Conservation (phyloP, 2,329 filamentous ascomycete genomes). For the Exophiala oligosperma region DNA sequence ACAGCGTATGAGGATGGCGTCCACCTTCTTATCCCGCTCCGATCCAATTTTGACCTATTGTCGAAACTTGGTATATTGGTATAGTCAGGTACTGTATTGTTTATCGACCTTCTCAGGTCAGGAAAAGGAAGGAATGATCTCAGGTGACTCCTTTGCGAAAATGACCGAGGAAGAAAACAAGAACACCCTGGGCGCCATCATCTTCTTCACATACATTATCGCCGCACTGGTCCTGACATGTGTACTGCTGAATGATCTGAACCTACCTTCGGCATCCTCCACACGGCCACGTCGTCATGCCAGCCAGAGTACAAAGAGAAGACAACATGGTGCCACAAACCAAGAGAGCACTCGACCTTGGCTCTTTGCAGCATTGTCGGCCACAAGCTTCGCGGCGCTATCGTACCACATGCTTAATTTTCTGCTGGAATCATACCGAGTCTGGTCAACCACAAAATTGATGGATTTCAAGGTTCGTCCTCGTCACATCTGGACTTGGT, state of each 20-base stretch:
- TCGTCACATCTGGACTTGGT: conserved; percentile 15
- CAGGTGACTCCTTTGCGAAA: neutral
- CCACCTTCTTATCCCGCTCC: no score
- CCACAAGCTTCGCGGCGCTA: conserved; percentile 16
- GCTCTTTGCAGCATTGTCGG: conserved; percentile 7
- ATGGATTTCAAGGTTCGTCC: no score
- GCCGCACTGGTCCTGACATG: conserved; percentile 11
- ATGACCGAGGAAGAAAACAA: neutral
- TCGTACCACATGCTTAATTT: conserved; percentile 26
- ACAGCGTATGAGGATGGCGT: no score
- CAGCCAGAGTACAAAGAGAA: neutral
- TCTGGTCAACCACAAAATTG: conserved; percentile 3
- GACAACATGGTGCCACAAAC: neutral
- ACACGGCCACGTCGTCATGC: neutral
- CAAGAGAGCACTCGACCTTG: neutral
- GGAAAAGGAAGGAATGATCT: no score
- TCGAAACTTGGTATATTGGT: no score
- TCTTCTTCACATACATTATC: conserved; percentile 19
- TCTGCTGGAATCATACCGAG: conserved; percentile 18
- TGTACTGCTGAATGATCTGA: conserved; percentile 8
- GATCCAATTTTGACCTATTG: no score
- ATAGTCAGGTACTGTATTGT: no score
- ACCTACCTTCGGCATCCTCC: neutral
- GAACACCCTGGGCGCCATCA: conserved; percentile 10
- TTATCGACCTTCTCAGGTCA: no score